phyloP scores from a whole-genome alignment of 2,329 filamentous ascomycete genomes.

The Xylariaceae sp. region DNA sequence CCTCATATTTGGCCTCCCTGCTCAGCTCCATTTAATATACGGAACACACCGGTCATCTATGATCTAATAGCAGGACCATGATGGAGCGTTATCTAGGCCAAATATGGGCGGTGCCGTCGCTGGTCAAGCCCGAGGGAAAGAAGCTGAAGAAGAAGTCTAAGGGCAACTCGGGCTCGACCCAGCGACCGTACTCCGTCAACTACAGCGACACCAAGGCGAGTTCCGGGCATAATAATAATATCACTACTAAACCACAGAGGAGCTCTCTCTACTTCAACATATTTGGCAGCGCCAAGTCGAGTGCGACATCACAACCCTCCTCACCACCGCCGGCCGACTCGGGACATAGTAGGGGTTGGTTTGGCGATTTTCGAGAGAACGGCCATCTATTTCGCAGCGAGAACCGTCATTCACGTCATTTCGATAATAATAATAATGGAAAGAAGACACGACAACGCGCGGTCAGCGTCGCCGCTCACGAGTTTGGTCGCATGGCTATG shows the following conservation, averaged over 20 bases:
- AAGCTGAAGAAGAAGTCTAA: conserved; percentile 31
- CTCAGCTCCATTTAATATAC: not conserved
- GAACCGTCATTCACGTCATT: conserved; percentile 9
- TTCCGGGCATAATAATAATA: not conserved
- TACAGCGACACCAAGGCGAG: conserved; percentile 23
- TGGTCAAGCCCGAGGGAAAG: conserved; percentile 27
- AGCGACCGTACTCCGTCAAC: conserved; percentile 22
- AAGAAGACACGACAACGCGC: conserved; percentile 17
- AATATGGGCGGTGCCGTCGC: conserved; percentile 20
- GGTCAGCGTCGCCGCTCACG: conserved; percentile 23
- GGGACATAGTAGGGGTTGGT: conserved; percentile 27
- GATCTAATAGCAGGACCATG: conserved; percentile 3
- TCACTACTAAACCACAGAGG: conserved; percentile 5
- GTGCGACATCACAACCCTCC: conserved; percentile 12
- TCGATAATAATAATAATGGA: no score
- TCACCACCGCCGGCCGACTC: conserved; percentile 17
- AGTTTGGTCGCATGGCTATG: conserved; percentile 36
- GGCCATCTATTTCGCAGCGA: conserved; percentile 23
- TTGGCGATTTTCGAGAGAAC: conserved; percentile 29
- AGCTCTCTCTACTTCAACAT: conserved; percentile 9
- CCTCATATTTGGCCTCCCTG: no score
- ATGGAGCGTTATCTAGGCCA: conserved; percentile 28
- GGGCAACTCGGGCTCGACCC: conserved; percentile 20
- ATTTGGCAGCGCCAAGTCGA: conserved; percentile 14
- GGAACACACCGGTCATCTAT: not conserved